Evolutionary conservation across 2,329 filamentous ascomycete species (phyloP), one percentile per base, ranked within the genome.

Genomic region (Furcasterigmium furcatum): DNA sequence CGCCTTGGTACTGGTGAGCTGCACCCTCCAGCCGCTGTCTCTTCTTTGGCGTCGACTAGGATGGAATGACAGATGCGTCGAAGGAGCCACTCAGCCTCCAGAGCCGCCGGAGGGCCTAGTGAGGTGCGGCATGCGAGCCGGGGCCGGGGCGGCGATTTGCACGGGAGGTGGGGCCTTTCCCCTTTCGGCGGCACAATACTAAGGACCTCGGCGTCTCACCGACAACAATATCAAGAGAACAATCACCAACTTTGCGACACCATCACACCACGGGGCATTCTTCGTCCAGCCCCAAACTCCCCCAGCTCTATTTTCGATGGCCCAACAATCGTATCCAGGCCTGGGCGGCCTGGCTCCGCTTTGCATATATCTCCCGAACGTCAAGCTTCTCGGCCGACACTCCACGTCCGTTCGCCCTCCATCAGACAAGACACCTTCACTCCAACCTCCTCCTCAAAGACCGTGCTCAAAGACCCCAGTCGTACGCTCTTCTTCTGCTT

Each of bases 151-250:
- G n/a, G n/a, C n/a, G n/a, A n/a, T n/a, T n/a, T n/a, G 30, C 14
- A n/a, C 5, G 30, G 14, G 3, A 29, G 30, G 30, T 32, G 30
- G 7, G 30, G 30, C 34, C 19, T 36, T 16, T 4, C 34, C 34
- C 34, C 16, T 36, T 36, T 36, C 34, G 34, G 34, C 34, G 16
- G 34, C 18, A 36, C 34, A 36, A 36, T 36, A 16, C 34, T 36
- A 36, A 36, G 7, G 24, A 27, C 24, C 24, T 27, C 24, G 24
- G 34, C 34, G 5, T 16, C n/a, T 7, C 9, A 16, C 34, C 3
- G n/a, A 18, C n/a, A 36, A 36, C 34, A 36, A 36, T 36, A 36
- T 36, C 34, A 36, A 36, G 34, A 36, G 34, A 36, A 36, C 34
- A 36, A 36, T 36, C 34, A 36, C 34, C 34, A 19, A 32, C 16